phyloP scores from a whole-genome alignment of 345 rosid species.

The Euphorbia pulcherrima region DNA sequence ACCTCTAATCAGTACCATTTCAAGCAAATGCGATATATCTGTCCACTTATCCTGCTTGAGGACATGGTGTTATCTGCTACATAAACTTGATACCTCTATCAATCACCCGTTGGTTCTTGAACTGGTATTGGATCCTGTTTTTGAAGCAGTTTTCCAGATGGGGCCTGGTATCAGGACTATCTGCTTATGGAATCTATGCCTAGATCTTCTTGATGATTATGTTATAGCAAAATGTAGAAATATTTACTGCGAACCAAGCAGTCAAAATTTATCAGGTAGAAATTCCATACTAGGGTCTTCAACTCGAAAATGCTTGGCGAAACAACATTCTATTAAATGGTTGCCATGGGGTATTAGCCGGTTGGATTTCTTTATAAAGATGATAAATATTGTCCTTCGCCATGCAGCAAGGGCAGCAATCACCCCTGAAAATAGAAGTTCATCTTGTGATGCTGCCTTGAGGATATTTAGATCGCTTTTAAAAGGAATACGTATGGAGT shows the following conservation, averaged over 20 bases:
- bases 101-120: conserved; percentile 33
- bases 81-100: conserved; percentile 41
- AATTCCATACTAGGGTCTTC: conserved; percentile 23
- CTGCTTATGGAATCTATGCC: conserved; percentile 44
- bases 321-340: conserved; percentile 48
- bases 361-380: conserved; percentile 34
- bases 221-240: conserved; percentile 30
- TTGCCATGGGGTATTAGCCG: conserved; percentile 40
- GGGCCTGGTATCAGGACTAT: conserved; percentile 30
- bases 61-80: conserved; percentile 53
- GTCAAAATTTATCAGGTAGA: conserved; percentile 19
- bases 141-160: conserved; percentile 37
- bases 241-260: conserved; percentile 16
- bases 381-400: conserved; percentile 25
- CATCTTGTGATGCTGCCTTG: conserved; percentile 35
- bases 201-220: conserved; percentile 42
- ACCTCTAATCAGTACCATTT: conserved; percentile 43
- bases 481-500: conserved; percentile 40
- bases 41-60: conserved; percentile 45
- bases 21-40: conserved; percentile 38
- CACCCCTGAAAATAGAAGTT: conserved; percentile 26
- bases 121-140: conserved; percentile 43
- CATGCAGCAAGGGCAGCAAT: conserved; percentile 20
- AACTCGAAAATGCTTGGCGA: conserved; percentile 24
- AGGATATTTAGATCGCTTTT: conserved; percentile 49